A percentile compares a stretch with the other conserved stretches of the same genome.
phyloP scores from a whole-genome alignment of 129 eudicot genomes.

The Tagetes erecta region DNA sequence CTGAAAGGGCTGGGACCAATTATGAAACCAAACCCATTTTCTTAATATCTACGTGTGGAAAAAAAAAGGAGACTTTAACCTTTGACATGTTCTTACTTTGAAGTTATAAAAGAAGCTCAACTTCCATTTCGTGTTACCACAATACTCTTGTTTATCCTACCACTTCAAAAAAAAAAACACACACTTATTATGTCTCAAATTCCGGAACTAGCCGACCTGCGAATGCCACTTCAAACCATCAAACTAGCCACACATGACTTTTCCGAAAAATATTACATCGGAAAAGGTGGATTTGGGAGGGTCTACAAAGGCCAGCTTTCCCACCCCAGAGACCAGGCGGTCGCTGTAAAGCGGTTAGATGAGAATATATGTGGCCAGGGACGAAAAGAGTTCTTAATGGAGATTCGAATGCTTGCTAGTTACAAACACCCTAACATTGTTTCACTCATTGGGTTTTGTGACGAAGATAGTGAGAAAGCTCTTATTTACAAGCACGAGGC shows the following conservation, averaged over 20 bases:
- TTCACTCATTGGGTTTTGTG: constrained; percentile 13
- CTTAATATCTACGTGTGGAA: too few species aligned
- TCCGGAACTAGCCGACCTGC: neutral
- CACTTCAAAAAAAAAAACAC: too few species aligned
- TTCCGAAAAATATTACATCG: too few species aligned
- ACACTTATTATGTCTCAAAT: too few species aligned
- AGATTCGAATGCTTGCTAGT: constrained; percentile 15
- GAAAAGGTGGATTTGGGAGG: constrained; percentile 17
- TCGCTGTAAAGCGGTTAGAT: constrained; percentile 11
- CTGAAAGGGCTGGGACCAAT: too few species aligned
- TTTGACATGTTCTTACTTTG: too few species aligned
- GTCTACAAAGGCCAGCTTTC: constrained; percentile 6
- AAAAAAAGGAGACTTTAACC: too few species aligned
- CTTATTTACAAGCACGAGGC: constrained; percentile 10
- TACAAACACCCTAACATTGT: constrained; percentile 11
- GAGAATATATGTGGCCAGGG: neutral
- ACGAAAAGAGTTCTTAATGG: constrained; percentile 1
- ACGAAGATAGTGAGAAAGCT: neutral
- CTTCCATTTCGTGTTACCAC: too few species aligned
- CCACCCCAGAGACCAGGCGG: neutral
- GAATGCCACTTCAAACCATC: neutral
- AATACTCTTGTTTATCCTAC: too few species aligned
- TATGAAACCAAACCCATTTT: too few species aligned
- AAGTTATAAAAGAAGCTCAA: too few species aligned
- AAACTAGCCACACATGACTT: neutral